Percentiles rank a stretch among this genome's conserved stretches.
Evolutionary conservation across 129 eudicot species (phyloP).

Genomic region (Arctium minus): DNA sequence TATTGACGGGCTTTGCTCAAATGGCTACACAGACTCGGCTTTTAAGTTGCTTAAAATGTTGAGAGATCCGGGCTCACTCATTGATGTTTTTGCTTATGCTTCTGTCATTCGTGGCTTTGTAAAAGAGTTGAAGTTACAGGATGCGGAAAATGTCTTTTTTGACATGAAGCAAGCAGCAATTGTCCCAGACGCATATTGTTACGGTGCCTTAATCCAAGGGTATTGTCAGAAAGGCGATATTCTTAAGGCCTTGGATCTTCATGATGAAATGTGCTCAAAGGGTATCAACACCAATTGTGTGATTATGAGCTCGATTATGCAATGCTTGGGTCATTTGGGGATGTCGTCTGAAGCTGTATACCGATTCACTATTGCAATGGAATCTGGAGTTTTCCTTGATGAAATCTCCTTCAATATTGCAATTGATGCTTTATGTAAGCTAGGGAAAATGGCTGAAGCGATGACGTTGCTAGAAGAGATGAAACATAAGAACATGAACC

Average conservation of each 20-base stretch:
- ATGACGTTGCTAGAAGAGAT: conserved; percentile 49
- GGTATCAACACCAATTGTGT: conserved; percentile 66
- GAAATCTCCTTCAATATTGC: conserved; percentile 47
- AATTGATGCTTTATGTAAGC: conserved; percentile 54
- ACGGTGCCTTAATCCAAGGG: conserved; percentile 60
- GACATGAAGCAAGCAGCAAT: conserved; percentile 51
- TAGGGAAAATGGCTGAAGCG: conserved; percentile 55
- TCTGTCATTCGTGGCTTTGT: conserved; percentile 64
- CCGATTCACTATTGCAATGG: conserved; percentile 34
- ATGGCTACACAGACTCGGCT: conserved; percentile 42
- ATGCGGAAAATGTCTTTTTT: conserved; percentile 50
- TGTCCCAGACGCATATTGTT: conserved; percentile 43
- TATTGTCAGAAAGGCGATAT: conserved; percentile 42
- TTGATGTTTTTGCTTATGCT: conserved; percentile 45
- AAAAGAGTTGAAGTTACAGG: conserved; percentile 45
- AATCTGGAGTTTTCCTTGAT: conserved; percentile 47
- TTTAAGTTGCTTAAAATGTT: conserved; percentile 33
- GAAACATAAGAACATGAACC: conserved; percentile 39
- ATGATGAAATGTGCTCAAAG: conserved; percentile 44
- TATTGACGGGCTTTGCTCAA: conserved; percentile 61
- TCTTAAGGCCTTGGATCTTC: conserved; percentile 39
- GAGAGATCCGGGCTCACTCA: conserved; percentile 15
- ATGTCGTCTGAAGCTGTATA: conserved; percentile 39
- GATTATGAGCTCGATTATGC: conserved; percentile 52
- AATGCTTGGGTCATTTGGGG: conserved; percentile 49